Evolutionary conservation across 2,329 filamentous ascomycete species (phyloP), one percentile per base, ranked within the genome.

Genomic region (Cercospora nicotianae): DNA sequence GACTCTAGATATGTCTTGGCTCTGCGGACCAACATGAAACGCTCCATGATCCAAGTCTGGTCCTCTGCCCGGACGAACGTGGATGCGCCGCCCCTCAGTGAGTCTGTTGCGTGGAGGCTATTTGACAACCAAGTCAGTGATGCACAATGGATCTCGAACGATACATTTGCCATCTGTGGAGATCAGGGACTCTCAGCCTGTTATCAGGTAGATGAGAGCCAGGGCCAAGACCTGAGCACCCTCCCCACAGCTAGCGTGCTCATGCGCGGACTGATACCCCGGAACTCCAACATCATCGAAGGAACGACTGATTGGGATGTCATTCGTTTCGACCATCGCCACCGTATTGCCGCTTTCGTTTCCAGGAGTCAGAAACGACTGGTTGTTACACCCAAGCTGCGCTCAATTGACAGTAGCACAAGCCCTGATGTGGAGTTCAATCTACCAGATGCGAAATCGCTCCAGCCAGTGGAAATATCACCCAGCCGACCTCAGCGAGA

Each of bases 151-250:
- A 80, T 79, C 48, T 79, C 74, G 55, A 78, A 81, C 13, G 77
- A 79, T 3, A 75, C 76, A 1, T 83, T 84, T 68, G 76, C 81
- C 9, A 80, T 83, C 10, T 82, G 80, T 63, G 82, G 82, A 10
- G 78, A 79, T 8, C 74, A 78, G 18, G 72, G 72, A 0, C 60
- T 74, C 18, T 67, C 72, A n/a, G 63, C 69, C 39, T 61, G 65
- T 30, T 73, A 72, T 59, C 70, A 72, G 64, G 61, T 73, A 16
- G 70, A 72, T 13, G 64, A 65, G 12, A 70, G 61, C 45, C 66
- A 69, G 23, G 30, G 66, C 5, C 57, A 69, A 30, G 67, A 63
- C 13, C 28, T 63, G 4, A 64, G 63, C 20, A 31, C 60, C 23
- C 48, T 67, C 13, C 45, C 55, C 4, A 64, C 60, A 13, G 67